These are phyloP conservation scores for Pleurotus giganteus DNA, from an alignment of 768 basidiomycete genomes.

Conservation along the genomic window DNA sequence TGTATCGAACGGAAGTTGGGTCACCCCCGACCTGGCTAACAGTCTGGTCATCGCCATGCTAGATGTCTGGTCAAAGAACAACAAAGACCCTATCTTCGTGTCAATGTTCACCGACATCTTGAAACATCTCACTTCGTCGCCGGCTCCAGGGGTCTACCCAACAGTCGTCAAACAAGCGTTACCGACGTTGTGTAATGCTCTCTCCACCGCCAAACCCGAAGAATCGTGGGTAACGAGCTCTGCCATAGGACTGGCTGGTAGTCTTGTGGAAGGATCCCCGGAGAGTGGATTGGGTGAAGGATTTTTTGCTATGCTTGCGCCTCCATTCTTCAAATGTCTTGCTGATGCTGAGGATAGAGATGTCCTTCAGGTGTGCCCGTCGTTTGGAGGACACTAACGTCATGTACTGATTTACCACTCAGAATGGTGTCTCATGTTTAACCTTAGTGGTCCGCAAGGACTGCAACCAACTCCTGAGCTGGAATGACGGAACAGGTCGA, in stretches of 20 bases:
- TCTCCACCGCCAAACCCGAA: slow-evolving; percentile 51
- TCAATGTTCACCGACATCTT: slow-evolving; percentile 85
- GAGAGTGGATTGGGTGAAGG: slow-evolving; percentile 70
- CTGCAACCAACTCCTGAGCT: slow-evolving; percentile 73
- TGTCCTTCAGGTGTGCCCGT: slow-evolving; percentile 60
- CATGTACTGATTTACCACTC: not conserved
- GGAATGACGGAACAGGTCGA: slow-evolving; percentile 65
- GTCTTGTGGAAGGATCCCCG: slow-evolving; percentile 67
- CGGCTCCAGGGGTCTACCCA: slow-evolving; percentile 61
- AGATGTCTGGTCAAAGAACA: slow-evolving; percentile 84
- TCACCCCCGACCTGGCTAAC: slow-evolving; percentile 61
- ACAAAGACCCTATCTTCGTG: slow-evolving; percentile 88
- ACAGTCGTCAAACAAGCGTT: slow-evolving; percentile 71
- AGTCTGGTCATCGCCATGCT: slow-evolving; percentile 67
- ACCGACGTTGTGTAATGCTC: slow-evolving; percentile 67
- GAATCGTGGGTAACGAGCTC: slow-evolving; percentile 79
- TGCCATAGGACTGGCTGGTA: slow-evolving; percentile 78
- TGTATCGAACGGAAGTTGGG: slow-evolving; percentile 71
- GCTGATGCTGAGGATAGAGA: slow-evolving; percentile 80
- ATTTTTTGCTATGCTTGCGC: slow-evolving; percentile 75
- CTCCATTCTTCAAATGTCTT: slow-evolving; percentile 70
- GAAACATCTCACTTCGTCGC: slow-evolving; percentile 61
- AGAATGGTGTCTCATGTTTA: slow-evolving; percentile 83
- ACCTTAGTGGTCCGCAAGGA: slow-evolving; percentile 89
- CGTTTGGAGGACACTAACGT: not conserved